A percentile compares a stretch with the other conserved stretches of the same genome.
Conservation (phyloP, 345 rosid species). For the Rubroshorea leprosula region DNA sequence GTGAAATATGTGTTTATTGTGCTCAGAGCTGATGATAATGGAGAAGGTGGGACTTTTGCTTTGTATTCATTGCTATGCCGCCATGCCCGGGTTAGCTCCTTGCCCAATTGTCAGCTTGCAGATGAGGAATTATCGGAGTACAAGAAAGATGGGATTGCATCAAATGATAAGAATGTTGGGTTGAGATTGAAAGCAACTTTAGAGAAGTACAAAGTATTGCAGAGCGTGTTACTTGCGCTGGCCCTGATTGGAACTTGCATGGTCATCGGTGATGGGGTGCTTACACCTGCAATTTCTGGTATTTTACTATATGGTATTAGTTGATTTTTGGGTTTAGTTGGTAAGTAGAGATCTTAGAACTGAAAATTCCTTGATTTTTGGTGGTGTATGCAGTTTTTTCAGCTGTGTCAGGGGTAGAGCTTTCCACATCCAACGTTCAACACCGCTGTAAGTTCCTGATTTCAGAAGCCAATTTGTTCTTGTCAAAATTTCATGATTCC, state of each 20-base stretch:
- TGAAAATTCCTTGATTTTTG: slow-evolving; percentile 15
- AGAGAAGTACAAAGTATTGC: slow-evolving; percentile 62
- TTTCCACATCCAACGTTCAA: slow-evolving; percentile 68
- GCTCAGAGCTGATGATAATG: slow-evolving; percentile 83
- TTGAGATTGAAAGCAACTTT: slow-evolving; percentile 54
- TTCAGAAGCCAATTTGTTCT: slow-evolving; percentile 9
- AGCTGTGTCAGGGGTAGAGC: slow-evolving; percentile 84
- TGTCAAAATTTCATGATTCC: background rate
- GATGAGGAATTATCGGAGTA: slow-evolving; percentile 76
- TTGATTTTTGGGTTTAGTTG: slow-evolving; percentile 7
- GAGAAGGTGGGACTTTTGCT: slow-evolving; percentile 91
- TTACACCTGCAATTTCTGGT: slow-evolving; percentile 90
- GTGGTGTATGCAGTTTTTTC: slow-evolving; percentile 59
- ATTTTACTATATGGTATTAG: slow-evolving; percentile 1
- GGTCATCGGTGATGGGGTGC: slow-evolving; percentile 95
- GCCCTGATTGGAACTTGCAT: slow-evolving; percentile 86
- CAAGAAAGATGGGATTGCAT: slow-evolving; percentile 31
- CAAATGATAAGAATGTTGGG: slow-evolving; percentile 27
- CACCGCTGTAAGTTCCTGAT: slow-evolving; percentile 57
- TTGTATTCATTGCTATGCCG: slow-evolving; percentile 72
- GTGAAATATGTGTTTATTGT: slow-evolving; percentile 74
- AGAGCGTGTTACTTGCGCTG: slow-evolving; percentile 62
- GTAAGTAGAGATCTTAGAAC: slow-evolving; percentile 1
- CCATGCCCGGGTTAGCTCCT: slow-evolving; percentile 64
- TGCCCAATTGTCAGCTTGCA: slow-evolving; percentile 78